Base-by-base conservation (phyloP, 257 asterid genomes). In the Solanum pinnatisectum region DNA sequence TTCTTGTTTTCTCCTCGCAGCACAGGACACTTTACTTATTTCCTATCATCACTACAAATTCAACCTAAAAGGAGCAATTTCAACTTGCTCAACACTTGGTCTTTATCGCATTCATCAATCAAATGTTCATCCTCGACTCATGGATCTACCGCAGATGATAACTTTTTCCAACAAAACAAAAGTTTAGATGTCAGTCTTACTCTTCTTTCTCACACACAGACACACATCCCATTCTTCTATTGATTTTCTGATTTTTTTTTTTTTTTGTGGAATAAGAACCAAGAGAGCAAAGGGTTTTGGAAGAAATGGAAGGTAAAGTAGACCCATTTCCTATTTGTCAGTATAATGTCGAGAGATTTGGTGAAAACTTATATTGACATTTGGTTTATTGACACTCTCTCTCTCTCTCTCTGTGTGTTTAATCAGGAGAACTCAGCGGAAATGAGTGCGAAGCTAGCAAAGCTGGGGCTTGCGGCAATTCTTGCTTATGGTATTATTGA, bases 401-500 rank as follows among this genome's bases (percentile, higher is more conserved):
- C 60, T 68, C 14, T 46, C 15, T 23, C 14, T 35, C 32, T 39
- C 56, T 37, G 56, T 22, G 56, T 68, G 73, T 18, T 35, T 35
- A 3, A 42, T 74, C 39, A 92, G 94, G 92, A 89, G 40, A 91
- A 86, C 74, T 90, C 93, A 12, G 87, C 87, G 11, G 93, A 91
- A 86, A 91, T 90, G 93, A 91, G 93, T 77, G 83, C 87, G n/a
- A 90, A 90, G 85, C 72, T 91, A 22, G 91, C 92, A 25, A 91
- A 92, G 85, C 82, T 92, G 74, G 93, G 92, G 44, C 92, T 90
- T 35, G 91, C 92, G 15, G 93, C 93, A 2, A 91, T 92, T 70
- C 93, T 91, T 44, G 93, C 92, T 42, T 92, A 91, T 71, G 93
- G 93, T 20, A 68, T 92, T 88, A 90, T 91, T 87, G 94, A 92